Evolutionary conservation across 2,329 filamentous ascomycete genomes (phyloP), one percentile per base, ranked within the genome.

Genomic region (Nannizzia gypsea): DNA sequence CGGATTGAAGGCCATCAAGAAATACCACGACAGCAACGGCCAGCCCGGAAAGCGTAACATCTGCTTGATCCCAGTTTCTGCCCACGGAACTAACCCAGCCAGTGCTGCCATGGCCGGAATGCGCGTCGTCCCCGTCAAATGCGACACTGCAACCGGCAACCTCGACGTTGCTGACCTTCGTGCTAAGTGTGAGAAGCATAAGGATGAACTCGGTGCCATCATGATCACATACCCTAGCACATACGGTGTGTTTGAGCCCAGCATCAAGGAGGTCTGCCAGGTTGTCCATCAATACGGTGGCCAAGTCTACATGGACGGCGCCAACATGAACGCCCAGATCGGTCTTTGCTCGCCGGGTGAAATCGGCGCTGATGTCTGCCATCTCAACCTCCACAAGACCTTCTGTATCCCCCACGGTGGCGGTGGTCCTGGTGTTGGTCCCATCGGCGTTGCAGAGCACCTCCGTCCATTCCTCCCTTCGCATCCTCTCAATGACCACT

Each of bases 271-370:
- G 70, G 90, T 86, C 15, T 96, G 90, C 74, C 78, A 90, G 59
- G 78, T 95, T 31, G 90, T 97, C 17, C 92, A 97, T 76, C 75
- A 87, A 64, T 79, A 95, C 70, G 92, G 92, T 58, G 92, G 92
- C 8, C 89, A 95, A 70, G 92, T 97, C 15, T 97, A 96, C 79
- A 96, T 97, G 92, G 92, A 97, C 71, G 92, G 92, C 55, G 92
- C 92, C 65, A 97, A 97, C 78, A 93, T 96, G 90, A 97, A 96
- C 71, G 92, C 92, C 17, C 92, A 97, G 74, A 96, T 97, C 64
- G 92, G 92, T 11, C 82, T 97, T 9, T 96, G 90, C 78, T 95
- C 90, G 0, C 92, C 92, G 1, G 92, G 92, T 42, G 90, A 95
- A 72, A 95, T 97, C 66, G 92, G 92, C 20, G 92, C 92, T 31